Evolutionary conservation across 108 stramenopile species (phyloP).

Genomic region (Phaeodactylum tricornutum): DNA sequence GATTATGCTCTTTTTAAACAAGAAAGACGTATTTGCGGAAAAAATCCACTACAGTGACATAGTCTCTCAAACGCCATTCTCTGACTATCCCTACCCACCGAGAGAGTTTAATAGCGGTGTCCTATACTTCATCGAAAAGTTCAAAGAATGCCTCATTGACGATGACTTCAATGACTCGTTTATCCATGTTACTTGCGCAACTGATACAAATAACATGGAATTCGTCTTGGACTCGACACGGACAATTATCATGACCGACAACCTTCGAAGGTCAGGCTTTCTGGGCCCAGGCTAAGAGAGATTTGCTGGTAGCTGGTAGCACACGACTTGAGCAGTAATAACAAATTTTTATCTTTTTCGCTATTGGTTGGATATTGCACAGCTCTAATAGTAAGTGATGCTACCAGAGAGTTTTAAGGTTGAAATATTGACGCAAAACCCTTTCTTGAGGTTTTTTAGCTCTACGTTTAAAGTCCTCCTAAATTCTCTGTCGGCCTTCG

Average conservation of each 20-base stretch:
- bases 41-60: constrained; percentile 86
- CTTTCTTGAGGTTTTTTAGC: too few species aligned
- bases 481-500: too few species aligned
- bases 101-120: constrained; percentile 86
- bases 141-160: constrained; percentile 82
- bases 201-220: constrained; percentile 95
- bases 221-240: constrained; percentile 87
- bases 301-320: too few species aligned
- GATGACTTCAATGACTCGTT: constrained; percentile 84
- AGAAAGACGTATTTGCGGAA: constrained; percentile 95
- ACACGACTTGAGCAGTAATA: too few species aligned
- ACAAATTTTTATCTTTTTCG: too few species aligned
- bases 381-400: too few species aligned
- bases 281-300: constrained; percentile 65
- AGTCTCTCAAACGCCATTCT: constrained; percentile 66
- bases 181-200: constrained; percentile 96
- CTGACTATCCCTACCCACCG: constrained; percentile 73
- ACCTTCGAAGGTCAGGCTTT: constrained; percentile 82
- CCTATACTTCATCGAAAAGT: constrained; percentile 88
- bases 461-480: too few species aligned
- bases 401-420: too few species aligned
- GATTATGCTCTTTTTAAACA: constrained; percentile 84
- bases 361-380: too few species aligned
- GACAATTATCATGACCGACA: constrained; percentile 90
- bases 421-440: not conserved